These are phyloP conservation scores for Colletotrichum theobromicola DNA, from an alignment of 2,329 filamentous ascomycete species.

Conservation along the genomic window DNA sequence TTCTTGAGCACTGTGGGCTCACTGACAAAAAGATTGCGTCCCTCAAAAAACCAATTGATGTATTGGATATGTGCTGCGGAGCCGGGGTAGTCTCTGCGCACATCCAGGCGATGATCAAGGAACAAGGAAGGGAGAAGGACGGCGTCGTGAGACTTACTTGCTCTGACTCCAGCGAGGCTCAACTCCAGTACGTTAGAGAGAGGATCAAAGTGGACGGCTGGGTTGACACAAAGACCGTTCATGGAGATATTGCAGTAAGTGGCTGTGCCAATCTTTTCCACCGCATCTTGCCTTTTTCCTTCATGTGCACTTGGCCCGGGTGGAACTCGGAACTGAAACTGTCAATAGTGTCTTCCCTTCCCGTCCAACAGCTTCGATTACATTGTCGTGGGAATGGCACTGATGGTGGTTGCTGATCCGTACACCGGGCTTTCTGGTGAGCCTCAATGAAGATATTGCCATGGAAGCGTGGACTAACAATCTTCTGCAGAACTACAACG, in stretches of 20 bases:
- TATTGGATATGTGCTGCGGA: slow-evolving; percentile 5
- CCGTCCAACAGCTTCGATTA: background rate
- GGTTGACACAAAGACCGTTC: background rate
- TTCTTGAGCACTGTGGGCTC: background rate
- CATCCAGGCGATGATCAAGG: background rate
- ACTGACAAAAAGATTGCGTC: background rate
- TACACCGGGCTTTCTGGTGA: background rate
- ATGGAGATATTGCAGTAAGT: background rate
- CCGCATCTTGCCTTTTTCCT: background rate
- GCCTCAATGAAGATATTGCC: too few species aligned
- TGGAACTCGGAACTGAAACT: background rate
- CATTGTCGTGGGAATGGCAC: background rate
- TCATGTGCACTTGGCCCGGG: background rate
- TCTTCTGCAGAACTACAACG: background rate
- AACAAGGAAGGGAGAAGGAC: background rate
- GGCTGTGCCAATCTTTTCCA: background rate
- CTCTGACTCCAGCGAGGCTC: background rate
- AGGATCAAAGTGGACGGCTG: background rate
- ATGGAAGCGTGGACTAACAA: background rate
- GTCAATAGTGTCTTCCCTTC: background rate
- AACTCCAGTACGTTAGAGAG: background rate
- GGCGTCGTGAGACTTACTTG: background rate
- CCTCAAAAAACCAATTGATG: background rate
- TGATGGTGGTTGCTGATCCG: background rate
- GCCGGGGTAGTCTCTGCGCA: background rate